Base-by-base conservation (phyloP, 2,329 filamentous ascomycete genomes). In the Cordyceps fumosorosea region DNA sequence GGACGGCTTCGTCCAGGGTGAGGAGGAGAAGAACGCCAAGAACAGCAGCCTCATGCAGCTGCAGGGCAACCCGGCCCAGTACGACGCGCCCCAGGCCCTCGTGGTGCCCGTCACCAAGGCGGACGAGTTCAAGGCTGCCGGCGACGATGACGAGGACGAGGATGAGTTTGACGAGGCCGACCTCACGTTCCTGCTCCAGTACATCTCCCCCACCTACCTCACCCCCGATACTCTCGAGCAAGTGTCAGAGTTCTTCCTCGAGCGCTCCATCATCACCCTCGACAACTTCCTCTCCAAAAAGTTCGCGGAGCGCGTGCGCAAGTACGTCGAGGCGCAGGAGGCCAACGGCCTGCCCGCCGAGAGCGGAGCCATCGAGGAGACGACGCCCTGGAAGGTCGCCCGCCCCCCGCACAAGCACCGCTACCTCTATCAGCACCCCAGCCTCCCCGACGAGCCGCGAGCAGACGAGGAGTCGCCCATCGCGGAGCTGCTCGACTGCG, bases 321-420 rank as follows among this genome's bases (percentile, higher is more conserved):
- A 83, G 3, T 90, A 91, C 67, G 81, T 98, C 53, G 83, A 88
- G 66, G 80, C 81, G 1, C 81, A 88, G 67, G 89, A 93, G 69
- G 77, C 76, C 62, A 72, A 78, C 40, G 45, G 71, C 2, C 70
- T 83, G 5, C 77, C 79, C 0, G 73, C 76, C 18, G 73, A 77
- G 18, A 84, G 82, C 52, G 70, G 74, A 0, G 80, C 82, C 62
- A 86, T 89, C 63, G 84, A 88, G 69, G 80, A 80, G 52, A 77
- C 77, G 65, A 83, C 79, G 48, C 76, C 77, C 0, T 95, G 90
- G 90, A 84, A 82, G 64, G 89, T 96, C 10, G 90, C 95, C 7
- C 84, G 85, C 37, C 95, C 95, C 45, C 95, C 95, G 0, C 93
- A 99, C 77, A 99, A 99, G 78, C 92, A 97, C 72, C 90, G 93